Base-by-base conservation (phyloP, 441 rosid species). In the Pelargonium citronellum region DNA sequence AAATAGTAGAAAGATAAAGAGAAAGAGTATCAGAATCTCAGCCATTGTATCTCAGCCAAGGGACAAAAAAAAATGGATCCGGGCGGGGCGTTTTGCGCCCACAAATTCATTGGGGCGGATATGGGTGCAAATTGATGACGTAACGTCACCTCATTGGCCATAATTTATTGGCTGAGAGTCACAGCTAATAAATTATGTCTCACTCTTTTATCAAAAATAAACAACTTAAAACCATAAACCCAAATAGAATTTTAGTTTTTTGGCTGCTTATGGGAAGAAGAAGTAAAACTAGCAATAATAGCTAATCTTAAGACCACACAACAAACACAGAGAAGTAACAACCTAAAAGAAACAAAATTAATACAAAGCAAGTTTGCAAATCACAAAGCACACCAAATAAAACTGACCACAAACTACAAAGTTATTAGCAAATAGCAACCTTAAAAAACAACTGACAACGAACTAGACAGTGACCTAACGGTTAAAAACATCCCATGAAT, bases 401-500 rank as follows among this genome's bases (percentile, higher is more conserved):
- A 43, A 37, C 60, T 1, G 6, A 73, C 13, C 13, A 67, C 27
- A 66, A 39, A 43, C 61, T 39, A 57, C 17, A 47, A 5, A 68
- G 65, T 15, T 1, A 53, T 51, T n/a, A n/a, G n/a, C n/a, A n/a
- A n/a, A n/a, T 51, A 51, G 58, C 15, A 15, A 51, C 58, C 58
- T 10, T 53, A 58, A n/a, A 46, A 73, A 68, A 47, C n/a, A 73
- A 73, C 72, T 49, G 69, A 61, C 43, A 34, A 41, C 15, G 17
- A 71, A 68, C 17, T 3, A 20, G 27, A 61, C 69, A 68, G 27
- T 7, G 22, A 3, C 22, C 20, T 20, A 60, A 19, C 64, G 9
- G 64, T 20, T 10, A 20, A 20, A 19, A 10, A 24, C 34, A 60
- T 47, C 60, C 66, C 34, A 55, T 55, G 65, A 66, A 76, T 46